Evolutionary conservation across 306 rosid species (phyloP).

Genomic region (Vigna radiata): DNA sequence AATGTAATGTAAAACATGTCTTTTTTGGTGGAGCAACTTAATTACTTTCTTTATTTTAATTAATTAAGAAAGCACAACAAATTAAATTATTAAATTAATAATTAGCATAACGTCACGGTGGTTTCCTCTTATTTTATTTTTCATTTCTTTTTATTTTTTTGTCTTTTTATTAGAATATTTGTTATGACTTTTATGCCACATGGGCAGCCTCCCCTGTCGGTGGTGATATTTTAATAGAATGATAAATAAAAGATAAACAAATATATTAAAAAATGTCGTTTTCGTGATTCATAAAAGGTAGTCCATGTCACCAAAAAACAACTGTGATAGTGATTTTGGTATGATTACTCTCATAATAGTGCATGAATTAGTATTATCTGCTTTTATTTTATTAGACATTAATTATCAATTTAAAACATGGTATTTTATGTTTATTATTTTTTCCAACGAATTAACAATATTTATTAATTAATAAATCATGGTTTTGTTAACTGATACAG

Average conservation of each 20-base stretch:
- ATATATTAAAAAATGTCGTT: constrained; percentile 30
- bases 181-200: constrained; percentile 45
- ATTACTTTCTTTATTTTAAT: neutral
- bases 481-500: neutral
- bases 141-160: neutral
- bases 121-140: neutral
- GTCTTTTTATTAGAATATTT: constrained; percentile 22
- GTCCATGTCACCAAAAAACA: constrained; percentile 30
- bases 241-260: neutral
- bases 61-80: neutral
- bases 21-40: neutral
- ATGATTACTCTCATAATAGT: constrained; percentile 44
- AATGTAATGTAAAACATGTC: neutral
- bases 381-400: neutral
- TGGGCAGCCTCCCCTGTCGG: constrained; percentile 55
- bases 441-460: neutral
- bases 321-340: constrained; percentile 44
- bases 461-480: neutral
- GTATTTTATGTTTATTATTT: neutral
- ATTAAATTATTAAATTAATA: neutral
- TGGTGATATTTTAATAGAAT: constrained; percentile 40
- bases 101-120: neutral
- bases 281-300: constrained; percentile 37
- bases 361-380: constrained; percentile 5
- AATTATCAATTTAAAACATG: neutral